Percentiles rank a stretch among this genome's conserved stretches.
Evolutionary conservation across 116 monocot species (phyloP).

Genomic region (Papilionanthe hybrid): DNA sequence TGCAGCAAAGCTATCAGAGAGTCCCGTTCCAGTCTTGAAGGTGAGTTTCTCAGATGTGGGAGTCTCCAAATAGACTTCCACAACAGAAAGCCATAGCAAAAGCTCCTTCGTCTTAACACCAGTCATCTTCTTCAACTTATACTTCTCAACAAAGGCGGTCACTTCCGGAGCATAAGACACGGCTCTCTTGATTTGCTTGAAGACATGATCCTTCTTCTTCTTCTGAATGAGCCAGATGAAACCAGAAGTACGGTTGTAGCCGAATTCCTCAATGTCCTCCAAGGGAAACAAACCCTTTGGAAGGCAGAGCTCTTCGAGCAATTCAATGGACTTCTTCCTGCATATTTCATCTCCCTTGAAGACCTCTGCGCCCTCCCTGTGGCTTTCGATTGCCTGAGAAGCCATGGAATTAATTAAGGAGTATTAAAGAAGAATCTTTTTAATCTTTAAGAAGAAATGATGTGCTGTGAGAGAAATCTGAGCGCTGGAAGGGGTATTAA

Average conservation of each 20-base stretch:
- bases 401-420: slow-evolving; percentile 5
- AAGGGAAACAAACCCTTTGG: slow-evolving; percentile 36
- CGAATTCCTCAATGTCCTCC: slow-evolving; percentile 20
- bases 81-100: slow-evolving; percentile 33
- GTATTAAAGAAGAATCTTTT: not conserved
- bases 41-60: slow-evolving; percentile 20
- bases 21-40: slow-evolving; percentile 20
- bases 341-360: slow-evolving; percentile 20
- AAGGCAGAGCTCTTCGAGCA: slow-evolving; percentile 29
- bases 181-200: slow-evolving; percentile 7
- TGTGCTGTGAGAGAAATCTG: not conserved
- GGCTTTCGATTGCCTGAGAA: slow-evolving; percentile 17
- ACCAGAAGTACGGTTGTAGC: not conserved
- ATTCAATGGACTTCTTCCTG: slow-evolving; percentile 13
- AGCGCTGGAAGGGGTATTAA: not conserved
- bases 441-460: not conserved
- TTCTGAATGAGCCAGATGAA: slow-evolving; percentile 5
- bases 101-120: slow-evolving; percentile 43
- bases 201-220: slow-evolving; percentile 5
- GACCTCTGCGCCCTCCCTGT: slow-evolving; percentile 20
- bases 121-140: slow-evolving; percentile 23
- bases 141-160: slow-evolving; percentile 22
- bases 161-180: slow-evolving; percentile 24
- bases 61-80: slow-evolving; percentile 27
- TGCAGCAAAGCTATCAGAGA: slow-evolving; percentile 26